phyloP scores from a whole-genome alignment of 441 rosid species.

The Theobroma grandiflorum region DNA sequence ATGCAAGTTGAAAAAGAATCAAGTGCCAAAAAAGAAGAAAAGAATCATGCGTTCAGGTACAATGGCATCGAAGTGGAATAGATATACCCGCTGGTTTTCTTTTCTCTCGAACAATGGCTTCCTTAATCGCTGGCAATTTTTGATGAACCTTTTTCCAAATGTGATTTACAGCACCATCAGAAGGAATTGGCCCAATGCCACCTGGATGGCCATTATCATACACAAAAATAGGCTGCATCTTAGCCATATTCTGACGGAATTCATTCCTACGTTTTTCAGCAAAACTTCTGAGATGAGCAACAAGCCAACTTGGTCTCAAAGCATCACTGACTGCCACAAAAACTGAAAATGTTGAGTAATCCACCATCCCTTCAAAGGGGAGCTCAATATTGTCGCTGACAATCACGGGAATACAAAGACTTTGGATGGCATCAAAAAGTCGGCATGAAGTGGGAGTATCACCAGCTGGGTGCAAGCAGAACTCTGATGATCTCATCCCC shows the following conservation, averaged over 20 bases:
- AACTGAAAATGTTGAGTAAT: constrained; percentile 76
- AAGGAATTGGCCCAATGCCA: constrained; percentile 74
- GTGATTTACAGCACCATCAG: constrained; percentile 83
- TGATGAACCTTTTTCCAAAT: constrained; percentile 85
- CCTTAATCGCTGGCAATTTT: constrained; percentile 76
- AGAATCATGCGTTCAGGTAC: constrained; percentile 51
- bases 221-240: constrained; percentile 63
- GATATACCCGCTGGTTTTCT: constrained; percentile 77
- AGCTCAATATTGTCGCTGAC: constrained; percentile 89
- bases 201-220: constrained; percentile 67
- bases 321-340: constrained; percentile 77
- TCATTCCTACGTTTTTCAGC: constrained; percentile 55
- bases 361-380: constrained; percentile 85
- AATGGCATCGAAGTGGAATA: constrained; percentile 82
- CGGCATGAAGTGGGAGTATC: constrained; percentile 96
- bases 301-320: constrained; percentile 74
- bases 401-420: constrained; percentile 90
- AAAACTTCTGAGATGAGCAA: constrained; percentile 61
- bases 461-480: constrained; percentile 97
- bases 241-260: constrained; percentile 58
- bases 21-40: background rate
- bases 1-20: background rate
- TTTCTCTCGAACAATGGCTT: constrained; percentile 70
- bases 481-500: constrained; percentile 90
- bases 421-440: constrained; percentile 92